These are phyloP conservation scores for Candida albicans DNA, from an alignment of 1,139 yeast genomes.

Conservation along the genomic window DNA sequence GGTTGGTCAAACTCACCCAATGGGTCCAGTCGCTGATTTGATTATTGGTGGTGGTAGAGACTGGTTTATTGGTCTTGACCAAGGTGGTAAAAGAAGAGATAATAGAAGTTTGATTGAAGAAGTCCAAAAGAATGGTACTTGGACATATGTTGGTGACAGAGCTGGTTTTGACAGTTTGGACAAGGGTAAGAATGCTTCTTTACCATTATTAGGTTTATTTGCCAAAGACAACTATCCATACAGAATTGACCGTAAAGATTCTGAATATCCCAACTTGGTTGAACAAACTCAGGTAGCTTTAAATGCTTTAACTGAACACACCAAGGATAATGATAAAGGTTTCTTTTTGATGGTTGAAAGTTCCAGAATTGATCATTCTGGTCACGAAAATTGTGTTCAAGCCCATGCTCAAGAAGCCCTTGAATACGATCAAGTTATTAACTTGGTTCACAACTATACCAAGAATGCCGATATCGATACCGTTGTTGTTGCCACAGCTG, in stretches of 20 bases:
- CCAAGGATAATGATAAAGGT: conserved; percentile 70
- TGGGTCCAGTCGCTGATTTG: conserved; percentile 77
- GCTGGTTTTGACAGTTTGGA: conserved; percentile 51
- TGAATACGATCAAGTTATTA: conserved; percentile 76
- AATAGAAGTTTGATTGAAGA: conserved; percentile 60
- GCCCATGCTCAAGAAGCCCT: conserved; percentile 32
- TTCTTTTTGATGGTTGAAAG: conserved; percentile 85
- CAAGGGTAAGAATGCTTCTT: conserved; percentile 57
- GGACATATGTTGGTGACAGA: conserved; percentile 65
- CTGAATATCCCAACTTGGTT: conserved; percentile 66
- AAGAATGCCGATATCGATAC: conserved; percentile 67
- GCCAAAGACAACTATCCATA: conserved; percentile 77
- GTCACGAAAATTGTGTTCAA: conserved; percentile 79
- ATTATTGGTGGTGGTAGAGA: conserved; percentile 90
- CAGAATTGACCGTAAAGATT: conserved; percentile 67
- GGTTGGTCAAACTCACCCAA: conserved; percentile 65
- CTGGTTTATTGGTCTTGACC: conserved; percentile 51
- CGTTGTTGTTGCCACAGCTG: conserved; percentile 73
- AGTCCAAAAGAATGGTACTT: conserved; percentile 54
- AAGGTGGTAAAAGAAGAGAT: conserved; percentile 69
- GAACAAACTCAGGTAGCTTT: conserved; percentile 75
- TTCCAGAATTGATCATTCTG: conserved; percentile 89
- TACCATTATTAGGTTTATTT: conserved; percentile 73
- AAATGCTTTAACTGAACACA: conserved; percentile 59
- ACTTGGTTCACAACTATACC: conserved; percentile 66